Percentiles rank a stretch among this genome's conserved stretches.
These are phyloP conservation scores for Oryza longistaminata DNA, from an alignment of 176 grass and related monocot genomes.

Conservation along the genomic window DNA sequence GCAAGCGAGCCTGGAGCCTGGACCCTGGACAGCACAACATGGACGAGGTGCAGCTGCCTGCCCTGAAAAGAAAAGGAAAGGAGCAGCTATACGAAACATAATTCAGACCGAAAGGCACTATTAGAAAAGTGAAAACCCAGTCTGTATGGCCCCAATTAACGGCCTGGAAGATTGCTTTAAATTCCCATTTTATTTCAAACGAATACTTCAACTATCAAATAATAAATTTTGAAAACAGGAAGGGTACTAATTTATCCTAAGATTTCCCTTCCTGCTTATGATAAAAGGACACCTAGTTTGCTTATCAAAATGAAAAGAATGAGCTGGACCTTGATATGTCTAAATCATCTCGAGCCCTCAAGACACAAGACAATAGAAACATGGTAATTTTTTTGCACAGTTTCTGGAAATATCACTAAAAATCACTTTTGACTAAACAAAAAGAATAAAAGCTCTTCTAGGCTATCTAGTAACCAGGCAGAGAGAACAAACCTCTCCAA, in stretches of 20 bases:
- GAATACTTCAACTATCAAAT: neutral
- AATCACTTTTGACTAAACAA: neutral
- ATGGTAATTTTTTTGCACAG: neutral
- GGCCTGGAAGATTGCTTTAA: neutral
- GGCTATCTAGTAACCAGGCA: no score
- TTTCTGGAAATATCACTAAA: neutral
- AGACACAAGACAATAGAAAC: no score
- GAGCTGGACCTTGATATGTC: neutral
- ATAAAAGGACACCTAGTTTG: neutral
- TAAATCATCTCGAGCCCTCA: no score
- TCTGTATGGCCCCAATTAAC: constrained; percentile 11
- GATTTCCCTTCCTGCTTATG: neutral
- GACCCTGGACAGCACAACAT: constrained; percentile 16
- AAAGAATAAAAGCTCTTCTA: no score
- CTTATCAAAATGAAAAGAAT: neutral
- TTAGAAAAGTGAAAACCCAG: neutral
- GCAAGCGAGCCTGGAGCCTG: neutral
- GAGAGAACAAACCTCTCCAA: neutral
- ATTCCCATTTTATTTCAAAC: neutral
- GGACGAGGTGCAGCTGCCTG: neutral
- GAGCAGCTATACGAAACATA: neutral
- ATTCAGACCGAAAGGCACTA: neutral
- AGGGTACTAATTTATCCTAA: neutral
- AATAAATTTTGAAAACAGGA: neutral
- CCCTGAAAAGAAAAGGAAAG: neutral